Evolutionary conservation across 1,284 basidiomycete genomes (phyloP).

Genomic region (Cryptococcus sp.): DNA sequence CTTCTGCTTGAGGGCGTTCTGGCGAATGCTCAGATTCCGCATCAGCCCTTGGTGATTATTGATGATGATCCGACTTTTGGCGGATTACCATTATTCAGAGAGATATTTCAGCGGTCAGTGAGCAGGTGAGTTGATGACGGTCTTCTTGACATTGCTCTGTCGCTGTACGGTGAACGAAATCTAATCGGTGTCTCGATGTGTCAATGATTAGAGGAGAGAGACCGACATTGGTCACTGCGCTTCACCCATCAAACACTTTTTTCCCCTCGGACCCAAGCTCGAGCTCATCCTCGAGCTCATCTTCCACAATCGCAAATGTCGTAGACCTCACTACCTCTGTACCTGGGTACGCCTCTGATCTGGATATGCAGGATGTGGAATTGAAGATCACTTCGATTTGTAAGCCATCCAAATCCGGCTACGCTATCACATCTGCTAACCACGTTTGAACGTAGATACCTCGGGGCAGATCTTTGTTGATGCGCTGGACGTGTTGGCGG

Average conservation of each 20-base stretch:
- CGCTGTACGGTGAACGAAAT: background rate
- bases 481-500: constrained; percentile 43
- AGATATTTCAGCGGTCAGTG: constrained; percentile 25
- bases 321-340: constrained; percentile 31
- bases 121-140: constrained; percentile 20
- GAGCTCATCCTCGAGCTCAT: constrained; percentile 2
- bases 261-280: background rate
- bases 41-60: constrained; percentile 46
- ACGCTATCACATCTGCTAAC: background rate
- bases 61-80: constrained; percentile 29
- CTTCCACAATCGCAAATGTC: constrained; percentile 3
- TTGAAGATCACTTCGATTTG: constrained; percentile 6
- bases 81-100: constrained; percentile 30
- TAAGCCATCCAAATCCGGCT: constrained; percentile 11
- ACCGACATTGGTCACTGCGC: constrained; percentile 19
- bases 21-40: constrained; percentile 39
- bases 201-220: constrained; percentile 12
- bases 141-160: too few species aligned
- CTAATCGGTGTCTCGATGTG: background rate
- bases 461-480: constrained; percentile 46
- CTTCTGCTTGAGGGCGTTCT: constrained; percentile 33
- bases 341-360: constrained; percentile 20
- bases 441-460: constrained; percentile 19
- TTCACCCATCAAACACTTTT: constrained; percentile 24
- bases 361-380: too few species aligned